Percentiles rank a stretch among this genome's conserved stretches.
Conservation (phyloP, 2,329 filamentous ascomycete genomes). For the Rosellinia necatrix region DNA sequence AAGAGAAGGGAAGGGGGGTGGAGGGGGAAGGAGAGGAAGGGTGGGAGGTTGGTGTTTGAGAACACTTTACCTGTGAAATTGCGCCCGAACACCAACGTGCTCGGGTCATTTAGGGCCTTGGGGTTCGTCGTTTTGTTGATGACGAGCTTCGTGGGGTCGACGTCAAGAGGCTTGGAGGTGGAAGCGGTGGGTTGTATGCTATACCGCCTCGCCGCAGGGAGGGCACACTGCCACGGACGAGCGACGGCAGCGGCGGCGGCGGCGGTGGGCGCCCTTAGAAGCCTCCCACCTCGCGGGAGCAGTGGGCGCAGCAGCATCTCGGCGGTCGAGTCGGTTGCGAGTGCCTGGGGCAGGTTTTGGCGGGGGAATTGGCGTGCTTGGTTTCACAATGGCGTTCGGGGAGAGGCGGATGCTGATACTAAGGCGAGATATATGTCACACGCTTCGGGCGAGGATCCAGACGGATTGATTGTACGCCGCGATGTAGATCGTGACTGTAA, state of each 20-base stretch:
- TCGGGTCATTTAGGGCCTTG: conserved; percentile 72
- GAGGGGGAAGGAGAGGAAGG: neutral
- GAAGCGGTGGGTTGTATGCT: conserved; percentile 60
- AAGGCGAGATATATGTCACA: too few species aligned
- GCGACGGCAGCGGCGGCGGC: conserved; percentile 26
- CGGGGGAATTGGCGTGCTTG: too few species aligned
- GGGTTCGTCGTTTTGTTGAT: conserved; percentile 77
- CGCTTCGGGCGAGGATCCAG: too few species aligned
- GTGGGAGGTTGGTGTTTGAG: neutral
- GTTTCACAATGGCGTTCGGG: too few species aligned
- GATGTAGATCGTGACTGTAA: too few species aligned
- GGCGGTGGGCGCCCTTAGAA: conserved; percentile 38
- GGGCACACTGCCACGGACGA: conserved; percentile 40
- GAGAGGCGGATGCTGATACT: too few species aligned
- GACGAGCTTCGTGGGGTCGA: conserved; percentile 78
- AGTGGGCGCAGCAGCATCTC: conserved; percentile 55
- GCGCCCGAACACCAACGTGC: conserved; percentile 86
- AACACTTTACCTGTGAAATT: conserved; percentile 77
- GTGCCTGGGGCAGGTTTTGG: too few species aligned
- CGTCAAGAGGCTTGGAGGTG: conserved; percentile 60
- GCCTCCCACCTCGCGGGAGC: conserved; percentile 47
- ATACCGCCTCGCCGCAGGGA: conserved; percentile 49
- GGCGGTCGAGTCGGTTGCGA: too few species aligned
- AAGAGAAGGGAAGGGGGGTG: neutral
- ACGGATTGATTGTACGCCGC: too few species aligned